These are phyloP conservation scores for Dipteronia sinensis DNA, from an alignment of 345 rosid genomes.

Conservation along the genomic window DNA sequence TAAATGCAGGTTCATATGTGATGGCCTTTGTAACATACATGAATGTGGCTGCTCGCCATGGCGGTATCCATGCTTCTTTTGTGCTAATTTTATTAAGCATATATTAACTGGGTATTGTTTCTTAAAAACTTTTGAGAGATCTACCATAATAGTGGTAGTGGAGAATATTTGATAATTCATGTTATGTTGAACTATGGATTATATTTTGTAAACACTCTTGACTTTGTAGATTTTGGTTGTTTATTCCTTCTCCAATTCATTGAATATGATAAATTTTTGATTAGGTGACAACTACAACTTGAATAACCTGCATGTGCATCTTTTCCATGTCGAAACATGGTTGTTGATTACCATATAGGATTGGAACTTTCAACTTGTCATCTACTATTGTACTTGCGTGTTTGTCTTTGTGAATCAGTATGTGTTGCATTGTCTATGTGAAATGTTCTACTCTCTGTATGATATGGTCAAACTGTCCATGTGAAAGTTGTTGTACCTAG, in stretches of 20 bases:
- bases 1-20: not conserved
- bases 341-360: not conserved
- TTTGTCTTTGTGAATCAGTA: not conserved
- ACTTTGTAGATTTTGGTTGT: not conserved
- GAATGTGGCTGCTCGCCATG: not conserved
- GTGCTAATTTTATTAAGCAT: not conserved
- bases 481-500: not conserved
- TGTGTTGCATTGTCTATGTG: not conserved
- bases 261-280: not conserved
- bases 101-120: not conserved
- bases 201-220: not conserved
- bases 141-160: not conserved
- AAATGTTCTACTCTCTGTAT: not conserved
- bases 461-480: not conserved
- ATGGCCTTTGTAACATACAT: not conserved
- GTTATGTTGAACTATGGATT: not conserved
- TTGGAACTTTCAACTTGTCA: not conserved
- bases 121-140: not conserved
- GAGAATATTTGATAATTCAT: not conserved
- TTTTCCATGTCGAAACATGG: not conserved
- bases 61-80: no score
- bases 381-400: not conserved
- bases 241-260: not conserved
- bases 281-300: not conserved
- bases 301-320: not conserved